phyloP scores from a whole-genome alignment of 2,329 filamentous ascomycete species.

The Ceratocystis huliohia region DNA sequence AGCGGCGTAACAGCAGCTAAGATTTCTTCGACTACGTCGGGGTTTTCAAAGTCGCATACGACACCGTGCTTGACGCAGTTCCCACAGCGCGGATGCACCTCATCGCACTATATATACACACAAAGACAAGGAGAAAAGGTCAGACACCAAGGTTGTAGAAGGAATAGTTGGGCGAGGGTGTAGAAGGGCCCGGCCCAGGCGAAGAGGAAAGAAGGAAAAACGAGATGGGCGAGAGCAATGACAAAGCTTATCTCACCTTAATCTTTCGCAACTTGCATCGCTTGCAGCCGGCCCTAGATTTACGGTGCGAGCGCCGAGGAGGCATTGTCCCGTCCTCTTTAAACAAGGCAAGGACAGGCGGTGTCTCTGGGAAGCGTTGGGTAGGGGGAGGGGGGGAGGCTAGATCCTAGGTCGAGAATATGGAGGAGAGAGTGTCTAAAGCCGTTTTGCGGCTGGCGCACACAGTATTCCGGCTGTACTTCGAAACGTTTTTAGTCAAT shows the following conservation, averaged over 20 bases:
- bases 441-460: neutral
- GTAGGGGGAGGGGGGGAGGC: neutral
- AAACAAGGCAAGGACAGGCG: neutral
- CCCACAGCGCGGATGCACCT: conserved; percentile 51
- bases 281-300: conserved; percentile 53
- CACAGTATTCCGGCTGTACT: neutral
- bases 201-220: neutral
- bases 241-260: conserved; percentile 38
- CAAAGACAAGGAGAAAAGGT: neutral
- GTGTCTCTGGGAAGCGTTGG: neutral
- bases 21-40: conserved; percentile 36
- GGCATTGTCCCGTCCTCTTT: conserved; percentile 37
- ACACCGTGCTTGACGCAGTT: conserved; percentile 58
- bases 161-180: neutral
- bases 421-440: neutral
- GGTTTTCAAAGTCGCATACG: conserved; percentile 50
- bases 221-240: neutral
- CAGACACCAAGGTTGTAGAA: neutral
- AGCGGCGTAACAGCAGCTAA: conserved; percentile 29
- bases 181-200: neutral
- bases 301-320: conserved; percentile 55
- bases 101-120: conserved; percentile 42
- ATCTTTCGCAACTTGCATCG: conserved; percentile 57
- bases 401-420: neutral
- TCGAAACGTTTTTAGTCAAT: too few species aligned